Conservation (phyloP, 2,329 filamentous ascomycete genomes). For the Fusarium albidum region DNA sequence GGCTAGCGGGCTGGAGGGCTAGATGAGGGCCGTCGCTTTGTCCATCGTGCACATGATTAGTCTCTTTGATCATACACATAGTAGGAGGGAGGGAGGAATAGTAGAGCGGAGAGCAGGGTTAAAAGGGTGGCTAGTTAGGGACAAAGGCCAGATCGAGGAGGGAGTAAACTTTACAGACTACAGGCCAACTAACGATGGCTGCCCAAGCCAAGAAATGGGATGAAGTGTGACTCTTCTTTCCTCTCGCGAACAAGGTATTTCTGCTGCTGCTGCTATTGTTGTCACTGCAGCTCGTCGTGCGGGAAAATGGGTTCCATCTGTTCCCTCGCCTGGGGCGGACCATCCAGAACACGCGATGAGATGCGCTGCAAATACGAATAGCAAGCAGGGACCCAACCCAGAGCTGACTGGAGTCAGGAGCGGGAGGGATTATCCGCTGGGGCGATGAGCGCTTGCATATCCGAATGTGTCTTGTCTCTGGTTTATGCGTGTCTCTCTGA, state of each 20-base stretch:
- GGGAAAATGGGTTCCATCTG: no score
- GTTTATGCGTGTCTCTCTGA: constrained; percentile 2
- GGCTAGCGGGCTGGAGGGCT: constrained; percentile 1
- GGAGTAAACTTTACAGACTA: not conserved
- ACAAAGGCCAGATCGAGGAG: not conserved
- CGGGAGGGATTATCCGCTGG: constrained; percentile 6
- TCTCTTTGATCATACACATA: not conserved
- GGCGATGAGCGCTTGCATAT: not conserved
- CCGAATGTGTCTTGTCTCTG: constrained; percentile 7
- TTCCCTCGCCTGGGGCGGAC: no score
- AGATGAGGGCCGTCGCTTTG: constrained; percentile 5
- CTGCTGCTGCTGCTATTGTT: no score
- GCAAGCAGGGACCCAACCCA: no score
- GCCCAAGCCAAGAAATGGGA: not conserved
- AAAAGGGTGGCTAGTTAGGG: not conserved
- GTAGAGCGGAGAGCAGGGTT: not conserved
- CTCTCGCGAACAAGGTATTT: not conserved
- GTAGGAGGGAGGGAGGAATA: not conserved
- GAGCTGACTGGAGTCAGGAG: constrained; percentile 11
- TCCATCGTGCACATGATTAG: constrained; percentile 10
- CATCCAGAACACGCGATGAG: no score
- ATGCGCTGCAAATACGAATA: no score
- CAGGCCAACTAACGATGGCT: not conserved
- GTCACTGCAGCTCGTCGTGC: no score
- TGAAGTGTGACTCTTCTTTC: not conserved